Evolutionary conservation across 495 filamentous ascomycete genomes (phyloP).

Genomic region (Durotheca rogersii): DNA sequence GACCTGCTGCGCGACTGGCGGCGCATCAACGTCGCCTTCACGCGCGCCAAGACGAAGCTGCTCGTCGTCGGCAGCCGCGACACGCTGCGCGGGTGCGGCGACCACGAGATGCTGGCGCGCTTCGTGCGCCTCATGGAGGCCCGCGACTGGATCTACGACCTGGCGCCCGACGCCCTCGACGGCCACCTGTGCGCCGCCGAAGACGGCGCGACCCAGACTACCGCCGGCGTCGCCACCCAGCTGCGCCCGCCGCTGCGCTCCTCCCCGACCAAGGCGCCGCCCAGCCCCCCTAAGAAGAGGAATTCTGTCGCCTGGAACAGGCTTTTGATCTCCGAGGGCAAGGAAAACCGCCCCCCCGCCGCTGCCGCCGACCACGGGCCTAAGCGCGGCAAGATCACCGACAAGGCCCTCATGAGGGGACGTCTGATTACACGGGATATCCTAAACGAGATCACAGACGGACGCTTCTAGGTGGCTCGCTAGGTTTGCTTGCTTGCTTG

Average conservation of each 20-base stretch:
- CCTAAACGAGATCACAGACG: slow-evolving; percentile 49
- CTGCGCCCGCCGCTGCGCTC: not conserved
- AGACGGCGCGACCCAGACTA: slow-evolving; percentile 41
- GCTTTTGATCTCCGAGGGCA: slow-evolving; percentile 19
- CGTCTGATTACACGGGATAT: slow-evolving; percentile 50
- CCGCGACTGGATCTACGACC: slow-evolving; percentile 71
- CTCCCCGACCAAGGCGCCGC: slow-evolving; percentile 18
- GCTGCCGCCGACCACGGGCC: slow-evolving; percentile 2
- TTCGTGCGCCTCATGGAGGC: slow-evolving; percentile 76
- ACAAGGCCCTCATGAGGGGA: slow-evolving; percentile 41
- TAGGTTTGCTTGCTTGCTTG: not conserved
- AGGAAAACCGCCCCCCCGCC: slow-evolving; percentile 35
- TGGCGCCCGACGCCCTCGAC: slow-evolving; percentile 61
- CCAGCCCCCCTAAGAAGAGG: too few species aligned
- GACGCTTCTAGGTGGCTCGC: slow-evolving; percentile 29
- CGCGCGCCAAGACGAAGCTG: slow-evolving; percentile 84
- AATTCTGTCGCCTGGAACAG: too few species aligned
- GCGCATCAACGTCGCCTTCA: slow-evolving; percentile 93
- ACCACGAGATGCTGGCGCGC: slow-evolving; percentile 71
- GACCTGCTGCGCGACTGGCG: slow-evolving; percentile 91
- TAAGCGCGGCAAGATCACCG: slow-evolving; percentile 42
- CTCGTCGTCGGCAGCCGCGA: slow-evolving; percentile 77
- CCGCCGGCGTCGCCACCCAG: too few species aligned
- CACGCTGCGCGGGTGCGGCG: slow-evolving; percentile 63
- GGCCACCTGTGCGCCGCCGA: slow-evolving; percentile 72